phyloP scores from a whole-genome alignment of 352 stramenopile species.

The Saprolegnia parasitica region DNA sequence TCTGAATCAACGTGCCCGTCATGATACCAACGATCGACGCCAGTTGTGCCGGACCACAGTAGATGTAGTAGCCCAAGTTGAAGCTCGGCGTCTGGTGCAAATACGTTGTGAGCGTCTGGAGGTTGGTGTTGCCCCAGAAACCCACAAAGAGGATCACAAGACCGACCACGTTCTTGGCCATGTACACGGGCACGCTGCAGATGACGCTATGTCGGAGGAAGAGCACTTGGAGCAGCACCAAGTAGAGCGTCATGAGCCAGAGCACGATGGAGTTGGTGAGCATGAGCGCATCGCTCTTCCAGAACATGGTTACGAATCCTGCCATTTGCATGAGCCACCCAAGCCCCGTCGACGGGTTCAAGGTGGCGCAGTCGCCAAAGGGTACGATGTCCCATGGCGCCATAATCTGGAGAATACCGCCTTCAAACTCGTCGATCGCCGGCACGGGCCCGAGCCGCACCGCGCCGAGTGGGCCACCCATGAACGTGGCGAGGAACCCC shows the following conservation, averaged over 20 bases:
- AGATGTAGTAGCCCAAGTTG: constrained; percentile 22
- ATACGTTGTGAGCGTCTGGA: constrained; percentile 31
- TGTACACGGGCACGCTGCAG: constrained; percentile 30
- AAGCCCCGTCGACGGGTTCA: constrained; percentile 22
- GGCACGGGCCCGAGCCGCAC: constrained; percentile 27
- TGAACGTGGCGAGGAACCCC: constrained; percentile 26
- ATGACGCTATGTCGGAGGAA: constrained; percentile 28
- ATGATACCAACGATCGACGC: constrained; percentile 32
- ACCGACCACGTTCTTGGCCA: constrained; percentile 30
- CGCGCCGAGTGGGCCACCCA: constrained; percentile 20
- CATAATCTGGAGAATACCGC: constrained; percentile 29
- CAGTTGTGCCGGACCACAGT: constrained; percentile 29
- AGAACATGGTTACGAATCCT: constrained; percentile 32
- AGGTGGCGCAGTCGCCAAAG: constrained; percentile 27
- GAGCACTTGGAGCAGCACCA: constrained; percentile 30
- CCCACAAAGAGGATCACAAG: constrained; percentile 26
- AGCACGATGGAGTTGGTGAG: constrained; percentile 34
- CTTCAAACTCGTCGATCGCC: constrained; percentile 33
- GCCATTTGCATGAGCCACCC: constrained; percentile 31
- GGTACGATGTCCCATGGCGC: constrained; percentile 32
- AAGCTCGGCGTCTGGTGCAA: constrained; percentile 26
- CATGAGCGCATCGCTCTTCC: constrained; percentile 30
- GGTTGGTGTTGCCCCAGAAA: constrained; percentile 30
- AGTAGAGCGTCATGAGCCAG: constrained; percentile 30
- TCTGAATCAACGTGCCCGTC: constrained; percentile 31